These are phyloP conservation scores for Fusarium sp. DNA, from an alignment of 2,329 filamentous ascomycete species.

Conservation along the genomic window DNA sequence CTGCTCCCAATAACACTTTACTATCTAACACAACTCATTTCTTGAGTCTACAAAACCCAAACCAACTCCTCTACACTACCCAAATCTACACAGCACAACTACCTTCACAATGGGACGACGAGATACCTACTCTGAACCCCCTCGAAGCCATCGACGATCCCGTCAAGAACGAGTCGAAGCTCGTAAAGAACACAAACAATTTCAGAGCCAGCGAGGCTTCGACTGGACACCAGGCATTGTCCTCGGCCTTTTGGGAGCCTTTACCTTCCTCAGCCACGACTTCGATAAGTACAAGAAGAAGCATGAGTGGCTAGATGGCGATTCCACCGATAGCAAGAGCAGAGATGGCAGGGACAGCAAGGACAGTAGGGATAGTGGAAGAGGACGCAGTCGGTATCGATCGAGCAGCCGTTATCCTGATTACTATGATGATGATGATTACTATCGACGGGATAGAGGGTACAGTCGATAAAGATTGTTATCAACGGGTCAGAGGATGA, in stretches of 20 bases:
- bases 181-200: conserved; percentile 38
- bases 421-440: conserved; percentile 27
- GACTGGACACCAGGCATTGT: conserved; percentile 55
- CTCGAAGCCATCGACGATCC: conserved; percentile 13
- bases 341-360: conserved; percentile 19
- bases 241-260: conserved; percentile 52
- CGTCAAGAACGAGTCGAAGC: conserved; percentile 8
- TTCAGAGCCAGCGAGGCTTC: conserved; percentile 50
- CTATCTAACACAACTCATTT: background rate
- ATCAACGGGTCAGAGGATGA: conserved; percentile 17
- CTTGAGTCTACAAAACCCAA: background rate
- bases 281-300: conserved; percentile 37
- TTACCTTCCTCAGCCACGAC: conserved; percentile 55
- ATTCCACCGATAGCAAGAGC: background rate
- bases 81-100: background rate
- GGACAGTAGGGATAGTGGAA: conserved; percentile 28
- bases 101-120: conserved; percentile 33
- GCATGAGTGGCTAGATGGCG: conserved; percentile 11
- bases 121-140: conserved; percentile 30
- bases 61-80: background rate
- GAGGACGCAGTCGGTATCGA: conserved; percentile 26
- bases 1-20: background rate
- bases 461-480: conserved; percentile 12
- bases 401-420: conserved; percentile 14
- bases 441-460: conserved; percentile 13